phyloP scores from a whole-genome alignment of 805 yeast genomes.

The Ogataea kodamae region DNA sequence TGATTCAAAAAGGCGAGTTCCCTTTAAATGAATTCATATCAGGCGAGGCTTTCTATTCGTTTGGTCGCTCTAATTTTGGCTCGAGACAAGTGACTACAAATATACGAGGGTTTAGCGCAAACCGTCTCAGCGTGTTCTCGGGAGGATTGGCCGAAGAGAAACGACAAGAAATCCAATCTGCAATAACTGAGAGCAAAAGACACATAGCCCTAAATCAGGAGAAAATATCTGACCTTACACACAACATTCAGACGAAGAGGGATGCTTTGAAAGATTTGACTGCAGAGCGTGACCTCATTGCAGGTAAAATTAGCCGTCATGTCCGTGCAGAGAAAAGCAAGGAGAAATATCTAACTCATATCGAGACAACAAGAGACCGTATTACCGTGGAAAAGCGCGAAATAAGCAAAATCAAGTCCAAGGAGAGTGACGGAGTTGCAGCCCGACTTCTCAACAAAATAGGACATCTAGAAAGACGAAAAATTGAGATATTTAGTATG shows the following conservation, averaged over 20 bases:
- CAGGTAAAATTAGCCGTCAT: conserved; percentile 16
- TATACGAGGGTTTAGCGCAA: conserved; percentile 31
- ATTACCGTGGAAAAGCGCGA: conserved; percentile 16
- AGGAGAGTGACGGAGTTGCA: conserved; percentile 16
- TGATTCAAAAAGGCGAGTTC: conserved; percentile 38
- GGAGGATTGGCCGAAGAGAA: conserved; percentile 33
- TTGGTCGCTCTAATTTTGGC: conserved; percentile 64
- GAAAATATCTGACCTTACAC: conserved; percentile 1
- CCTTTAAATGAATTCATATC: conserved; percentile 57
- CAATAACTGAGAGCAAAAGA: conserved; percentile 13
- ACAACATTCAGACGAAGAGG: conserved; percentile 8
- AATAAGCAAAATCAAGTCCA: conserved; percentile 15
- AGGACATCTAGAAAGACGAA: conserved; percentile 11
- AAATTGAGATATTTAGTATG: conserved; percentile 10
- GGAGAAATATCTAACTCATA: conserved; percentile 16
- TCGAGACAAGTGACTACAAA: conserved; percentile 46
- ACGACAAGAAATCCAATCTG: conserved; percentile 15
- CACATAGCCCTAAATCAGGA: conserved; percentile 12
- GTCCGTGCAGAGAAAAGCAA: conserved; percentile 12
- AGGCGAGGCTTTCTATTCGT: conserved; percentile 49
- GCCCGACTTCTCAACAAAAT: conserved; percentile 15
- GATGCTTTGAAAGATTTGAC: conserved; percentile 8
- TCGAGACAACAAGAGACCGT: conserved; percentile 17
- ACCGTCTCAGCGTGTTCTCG: conserved; percentile 30
- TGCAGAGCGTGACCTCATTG: conserved; percentile 9